Evolutionary conservation across 2,329 filamentous ascomycete species (phyloP).

Genomic region (Diaporthe vexans): DNA sequence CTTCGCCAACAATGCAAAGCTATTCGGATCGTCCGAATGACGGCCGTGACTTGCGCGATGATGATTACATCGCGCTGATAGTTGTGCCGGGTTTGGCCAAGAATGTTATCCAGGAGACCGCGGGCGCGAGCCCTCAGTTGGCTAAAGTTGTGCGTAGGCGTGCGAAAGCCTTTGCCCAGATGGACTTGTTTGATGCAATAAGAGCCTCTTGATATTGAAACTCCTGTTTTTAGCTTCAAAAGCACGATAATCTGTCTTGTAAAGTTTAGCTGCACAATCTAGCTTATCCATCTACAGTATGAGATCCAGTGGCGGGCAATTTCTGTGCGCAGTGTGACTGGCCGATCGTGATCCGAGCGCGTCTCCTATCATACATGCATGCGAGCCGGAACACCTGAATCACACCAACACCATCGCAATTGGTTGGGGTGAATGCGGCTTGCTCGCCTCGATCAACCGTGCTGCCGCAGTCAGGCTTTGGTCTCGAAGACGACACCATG

Average conservation of each 20-base stretch:
- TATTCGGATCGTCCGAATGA: not conserved
- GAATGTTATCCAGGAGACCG: not conserved
- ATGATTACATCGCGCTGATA: not conserved
- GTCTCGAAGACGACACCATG: not conserved
- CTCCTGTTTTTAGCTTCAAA: not conserved
- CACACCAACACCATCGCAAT: not conserved
- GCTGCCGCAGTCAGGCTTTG: not conserved
- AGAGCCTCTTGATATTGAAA: not conserved
- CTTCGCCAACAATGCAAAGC: not conserved
- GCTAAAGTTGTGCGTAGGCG: not conserved
- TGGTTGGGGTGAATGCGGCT: too few species aligned
- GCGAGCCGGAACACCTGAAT: not conserved
- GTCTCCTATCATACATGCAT: not conserved
- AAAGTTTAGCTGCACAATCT: not conserved
- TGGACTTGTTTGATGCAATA: not conserved
- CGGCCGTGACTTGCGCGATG: not conserved
- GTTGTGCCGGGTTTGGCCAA: conserved; percentile 16
- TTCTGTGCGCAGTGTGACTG: not conserved
- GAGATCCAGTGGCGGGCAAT: not conserved
- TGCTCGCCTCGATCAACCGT: not conserved
- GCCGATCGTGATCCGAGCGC: too few species aligned
- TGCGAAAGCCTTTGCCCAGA: not conserved
- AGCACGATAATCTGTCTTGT: too few species aligned
- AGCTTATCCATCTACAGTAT: too few species aligned
- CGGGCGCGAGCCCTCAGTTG: too few species aligned